These are phyloP conservation scores for Scopulariopsis brevicaulis DNA, from an alignment of 2,329 filamentous ascomycete genomes.

Conservation along the genomic window DNA sequence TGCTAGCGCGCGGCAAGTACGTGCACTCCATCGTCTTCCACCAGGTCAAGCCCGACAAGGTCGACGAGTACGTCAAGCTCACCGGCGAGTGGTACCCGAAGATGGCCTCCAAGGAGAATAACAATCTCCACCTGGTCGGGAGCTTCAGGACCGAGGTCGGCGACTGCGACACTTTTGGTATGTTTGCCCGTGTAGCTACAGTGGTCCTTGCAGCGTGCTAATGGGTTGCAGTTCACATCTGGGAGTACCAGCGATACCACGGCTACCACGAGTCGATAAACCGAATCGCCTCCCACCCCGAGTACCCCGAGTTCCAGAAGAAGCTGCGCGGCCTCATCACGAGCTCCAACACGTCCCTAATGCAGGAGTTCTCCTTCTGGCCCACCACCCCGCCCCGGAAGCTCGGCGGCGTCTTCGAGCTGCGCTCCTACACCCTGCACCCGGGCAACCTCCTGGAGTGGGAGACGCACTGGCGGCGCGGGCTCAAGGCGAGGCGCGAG, in stretches of 20 bases:
- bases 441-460: constrained; percentile 94
- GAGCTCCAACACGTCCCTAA: constrained; percentile 77
- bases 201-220: background rate
- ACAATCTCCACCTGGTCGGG: constrained; percentile 91
- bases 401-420: constrained; percentile 87
- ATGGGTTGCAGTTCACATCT: constrained; percentile 71
- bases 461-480: constrained; percentile 96
- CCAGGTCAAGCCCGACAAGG: constrained; percentile 87
- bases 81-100: constrained; percentile 87
- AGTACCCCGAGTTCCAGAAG: constrained; percentile 71
- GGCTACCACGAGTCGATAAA: constrained; percentile 91
- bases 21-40: constrained; percentile 97
- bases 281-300: constrained; percentile 70
- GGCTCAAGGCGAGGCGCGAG: constrained; percentile 79
- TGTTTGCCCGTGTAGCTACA: constrained; percentile 14
- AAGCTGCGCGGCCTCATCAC: constrained; percentile 80
- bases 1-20: constrained; percentile 92
- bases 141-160: constrained; percentile 98
- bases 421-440: constrained; percentile 92
- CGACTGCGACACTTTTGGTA: constrained; percentile 94
- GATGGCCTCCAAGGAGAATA: constrained; percentile 74
- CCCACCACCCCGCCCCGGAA: constrained; percentile 83
- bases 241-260: constrained; percentile 96
- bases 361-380: constrained; percentile 99
- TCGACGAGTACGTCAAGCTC: constrained; percentile 86